These are phyloP conservation scores for Cicer cuneatum DNA, from an alignment of 306 rosid species.

Conservation along the genomic window DNA sequence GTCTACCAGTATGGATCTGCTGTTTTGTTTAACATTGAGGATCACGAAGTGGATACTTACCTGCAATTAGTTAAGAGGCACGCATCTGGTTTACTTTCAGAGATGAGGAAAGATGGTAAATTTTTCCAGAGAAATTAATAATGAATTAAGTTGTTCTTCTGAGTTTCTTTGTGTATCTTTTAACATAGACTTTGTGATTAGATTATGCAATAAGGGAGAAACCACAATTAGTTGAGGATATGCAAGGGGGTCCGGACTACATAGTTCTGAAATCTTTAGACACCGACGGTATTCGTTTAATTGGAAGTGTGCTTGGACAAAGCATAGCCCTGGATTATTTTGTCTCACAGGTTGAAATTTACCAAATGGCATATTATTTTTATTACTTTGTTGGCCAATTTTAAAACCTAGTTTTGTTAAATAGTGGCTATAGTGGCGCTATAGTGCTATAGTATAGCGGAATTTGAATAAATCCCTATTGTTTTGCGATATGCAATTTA, in stretches of 20 bases:
- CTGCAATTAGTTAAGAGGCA: slow-evolving; percentile 74
- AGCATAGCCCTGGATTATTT: slow-evolving; percentile 98
- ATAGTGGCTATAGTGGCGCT: no score
- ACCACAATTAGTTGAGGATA: slow-evolving; percentile 75
- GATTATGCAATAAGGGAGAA: slow-evolving; percentile 93
- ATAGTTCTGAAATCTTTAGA: slow-evolving; percentile 84
- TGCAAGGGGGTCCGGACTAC: slow-evolving; percentile 93
- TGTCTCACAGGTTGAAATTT: slow-evolving; percentile 82
- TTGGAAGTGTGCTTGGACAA: slow-evolving; percentile 96
- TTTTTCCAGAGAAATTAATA: slow-evolving; percentile 41
- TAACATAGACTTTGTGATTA: slow-evolving; percentile 42
- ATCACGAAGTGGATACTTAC: slow-evolving; percentile 80
- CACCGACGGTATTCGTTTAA: slow-evolving; percentile 84
- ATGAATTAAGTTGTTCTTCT: slow-evolving; percentile 30
- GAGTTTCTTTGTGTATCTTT: slow-evolving; percentile 10
- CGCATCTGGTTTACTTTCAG: slow-evolving; percentile 87
- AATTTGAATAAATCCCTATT: no score
- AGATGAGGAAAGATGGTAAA: slow-evolving; percentile 89
- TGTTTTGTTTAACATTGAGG: slow-evolving; percentile 88
- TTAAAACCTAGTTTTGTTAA: not conserved
- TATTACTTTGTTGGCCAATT: slow-evolving; percentile 16
- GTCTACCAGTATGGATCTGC: slow-evolving; percentile 94
- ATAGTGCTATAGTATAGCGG: no score
- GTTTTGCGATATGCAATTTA: no score
- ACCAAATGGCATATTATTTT: slow-evolving; percentile 12